These are phyloP conservation scores for Chrysanthemum seticuspe DNA, from an alignment of 129 eudicot genomes.

Conservation along the genomic window DNA sequence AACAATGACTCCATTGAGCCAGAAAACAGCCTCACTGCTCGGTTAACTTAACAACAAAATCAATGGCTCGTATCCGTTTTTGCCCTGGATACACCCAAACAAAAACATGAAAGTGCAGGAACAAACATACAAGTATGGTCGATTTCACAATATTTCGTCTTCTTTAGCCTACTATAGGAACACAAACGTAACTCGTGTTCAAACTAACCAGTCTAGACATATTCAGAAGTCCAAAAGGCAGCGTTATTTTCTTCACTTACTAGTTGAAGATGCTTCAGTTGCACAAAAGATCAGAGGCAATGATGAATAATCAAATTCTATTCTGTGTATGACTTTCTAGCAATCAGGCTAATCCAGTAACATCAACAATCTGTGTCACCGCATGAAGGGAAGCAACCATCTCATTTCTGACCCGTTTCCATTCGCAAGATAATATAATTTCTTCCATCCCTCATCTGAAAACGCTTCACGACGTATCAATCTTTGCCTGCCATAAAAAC, in stretches of 20 bases:
- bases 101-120: conserved; percentile 9
- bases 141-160: neutral
- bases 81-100: conserved; percentile 20
- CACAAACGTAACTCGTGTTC: conserved; percentile 11
- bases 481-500: conserved; percentile 43
- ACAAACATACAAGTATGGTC: conserved; percentile 1
- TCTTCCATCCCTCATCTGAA: conserved; percentile 89
- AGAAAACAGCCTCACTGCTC: neutral
- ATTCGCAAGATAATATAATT: conserved; percentile 68
- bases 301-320: conserved; percentile 10
- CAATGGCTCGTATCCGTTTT: neutral
- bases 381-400: conserved; percentile 78
- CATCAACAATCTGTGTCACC: conserved; percentile 31
- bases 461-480: conserved; percentile 69
- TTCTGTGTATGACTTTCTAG: conserved; percentile 9
- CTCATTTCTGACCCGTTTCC: conserved; percentile 97
- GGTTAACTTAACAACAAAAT: neutral
- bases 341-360: conserved; percentile 25
- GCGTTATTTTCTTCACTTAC: conserved; percentile 30
- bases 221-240: conserved; percentile 3
- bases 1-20: neutral
- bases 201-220: neutral
- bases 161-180: too few species aligned
- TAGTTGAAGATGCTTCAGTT: conserved; percentile 13
- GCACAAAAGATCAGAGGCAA: conserved; percentile 17